Evolutionary conservation across 176 grass and related monocot genomes (phyloP).

Genomic region (Musa schizocarpa): DNA sequence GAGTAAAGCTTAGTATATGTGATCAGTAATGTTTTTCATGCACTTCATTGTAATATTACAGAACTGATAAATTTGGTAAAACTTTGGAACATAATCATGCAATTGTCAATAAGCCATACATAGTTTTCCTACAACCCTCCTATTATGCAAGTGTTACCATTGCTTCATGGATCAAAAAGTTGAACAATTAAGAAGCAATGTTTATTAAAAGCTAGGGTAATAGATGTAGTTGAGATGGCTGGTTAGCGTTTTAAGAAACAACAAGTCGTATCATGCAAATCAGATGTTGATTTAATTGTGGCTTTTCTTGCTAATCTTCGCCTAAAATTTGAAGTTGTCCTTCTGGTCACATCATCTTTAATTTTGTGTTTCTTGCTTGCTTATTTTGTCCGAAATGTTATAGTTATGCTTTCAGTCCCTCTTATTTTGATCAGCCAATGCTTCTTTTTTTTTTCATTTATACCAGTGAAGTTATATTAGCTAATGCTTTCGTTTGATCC

Average conservation of each 20-base stretch:
- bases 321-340: not conserved
- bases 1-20: no score
- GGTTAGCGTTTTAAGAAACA: not conserved
- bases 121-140: no score
- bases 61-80: no score
- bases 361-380: not conserved
- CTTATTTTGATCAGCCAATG: not conserved
- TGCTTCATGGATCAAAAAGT: not conserved
- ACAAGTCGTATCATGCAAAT: not conserved
- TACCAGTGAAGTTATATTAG: not conserved
- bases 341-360: not conserved
- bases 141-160: not conserved
- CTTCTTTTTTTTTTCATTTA: not conserved
- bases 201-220: not conserved
- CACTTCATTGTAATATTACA: no score
- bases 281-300: not conserved
- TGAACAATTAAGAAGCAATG: not conserved
- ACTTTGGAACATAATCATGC: not conserved
- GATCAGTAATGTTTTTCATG: no score
- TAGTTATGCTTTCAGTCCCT: not conserved
- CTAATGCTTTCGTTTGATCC: not conserved
- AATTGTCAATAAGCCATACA: not conserved
- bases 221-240: not conserved
- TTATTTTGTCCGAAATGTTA: not conserved
- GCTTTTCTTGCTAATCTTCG: not conserved